A percentile compares a stretch with the other conserved stretches of the same genome.
Evolutionary conservation across 306 rosid species (phyloP).

Genomic region (Cercis canadensis): DNA sequence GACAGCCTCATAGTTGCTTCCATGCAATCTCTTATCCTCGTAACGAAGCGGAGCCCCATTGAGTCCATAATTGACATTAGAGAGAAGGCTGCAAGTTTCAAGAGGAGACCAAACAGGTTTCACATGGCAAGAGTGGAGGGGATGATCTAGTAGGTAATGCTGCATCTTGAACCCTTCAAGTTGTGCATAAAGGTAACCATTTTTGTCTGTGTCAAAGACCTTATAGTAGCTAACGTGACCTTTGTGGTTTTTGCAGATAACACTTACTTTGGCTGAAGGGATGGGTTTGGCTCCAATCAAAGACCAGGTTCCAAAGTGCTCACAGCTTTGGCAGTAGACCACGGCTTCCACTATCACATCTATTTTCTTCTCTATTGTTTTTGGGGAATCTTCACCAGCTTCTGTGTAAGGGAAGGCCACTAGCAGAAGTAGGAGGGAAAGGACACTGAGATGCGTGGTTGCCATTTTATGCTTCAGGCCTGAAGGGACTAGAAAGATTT

Average conservation of each 20-base stretch:
- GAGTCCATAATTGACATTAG: conserved; percentile 76
- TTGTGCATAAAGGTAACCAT: conserved; percentile 76
- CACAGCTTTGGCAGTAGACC: conserved; percentile 89
- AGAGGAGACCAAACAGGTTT: conserved; percentile 80
- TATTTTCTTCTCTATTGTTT: conserved; percentile 43
- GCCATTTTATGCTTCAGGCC: conserved; percentile 55
- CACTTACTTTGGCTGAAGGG: conserved; percentile 76
- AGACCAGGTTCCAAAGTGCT: conserved; percentile 72
- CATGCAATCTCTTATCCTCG: conserved; percentile 62
- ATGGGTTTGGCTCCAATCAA: conserved; percentile 70
- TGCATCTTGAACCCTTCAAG: conserved; percentile 70
- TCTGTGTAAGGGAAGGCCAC: conserved; percentile 46
- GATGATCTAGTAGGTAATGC: conserved; percentile 69
- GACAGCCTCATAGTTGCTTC: conserved; percentile 69
- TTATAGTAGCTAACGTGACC: conserved; percentile 77
- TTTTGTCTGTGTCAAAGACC: conserved; percentile 64
- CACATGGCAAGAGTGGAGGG: conserved; percentile 78
- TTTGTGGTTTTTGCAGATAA: conserved; percentile 73
- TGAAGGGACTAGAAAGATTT: conserved; percentile 24
- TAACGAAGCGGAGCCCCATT: conserved; percentile 74
- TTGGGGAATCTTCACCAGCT: conserved; percentile 33
- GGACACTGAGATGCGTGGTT: conserved; percentile 35
- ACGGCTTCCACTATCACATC: conserved; percentile 75
- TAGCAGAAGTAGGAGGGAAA: conserved; percentile 50
- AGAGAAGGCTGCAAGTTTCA: conserved; percentile 60